Percentiles rank a stretch among this genome's conserved stretches.
Conservation (phyloP, 306 rosid genomes). For the Quercus dentata region DNA sequence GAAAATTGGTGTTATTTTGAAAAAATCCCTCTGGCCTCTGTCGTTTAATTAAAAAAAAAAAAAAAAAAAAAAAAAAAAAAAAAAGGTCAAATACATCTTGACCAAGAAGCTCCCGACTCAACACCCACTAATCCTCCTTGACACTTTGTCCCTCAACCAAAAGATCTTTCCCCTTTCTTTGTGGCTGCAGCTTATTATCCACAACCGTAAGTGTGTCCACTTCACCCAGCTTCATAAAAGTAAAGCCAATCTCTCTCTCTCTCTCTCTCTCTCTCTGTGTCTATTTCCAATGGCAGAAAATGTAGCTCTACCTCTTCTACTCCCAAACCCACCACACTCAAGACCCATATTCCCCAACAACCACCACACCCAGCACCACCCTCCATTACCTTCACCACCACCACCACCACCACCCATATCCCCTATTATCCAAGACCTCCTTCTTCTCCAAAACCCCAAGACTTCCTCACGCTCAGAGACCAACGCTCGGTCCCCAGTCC, state of each 20-base stretch:
- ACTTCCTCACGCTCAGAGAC: neutral
- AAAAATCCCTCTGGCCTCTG: no score
- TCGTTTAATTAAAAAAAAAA: no score
- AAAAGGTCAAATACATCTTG: no score
- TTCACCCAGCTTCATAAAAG: neutral
- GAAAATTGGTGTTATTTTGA: no score
- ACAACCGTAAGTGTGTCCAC: neutral
- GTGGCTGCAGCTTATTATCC: neutral
- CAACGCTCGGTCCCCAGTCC: constrained; percentile 7
- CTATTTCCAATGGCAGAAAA: constrained; percentile 49
- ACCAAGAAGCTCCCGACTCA: no score
- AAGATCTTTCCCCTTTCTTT: neutral
- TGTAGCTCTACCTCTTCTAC: constrained; percentile 49
- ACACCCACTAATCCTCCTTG: neutral
- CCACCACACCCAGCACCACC: constrained; percentile 21
- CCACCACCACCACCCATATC: constrained; percentile 27
- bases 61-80: no score
- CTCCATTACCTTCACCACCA: constrained; percentile 37
- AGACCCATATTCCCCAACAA: constrained; percentile 34
- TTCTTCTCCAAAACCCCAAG: constrained; percentile 17
- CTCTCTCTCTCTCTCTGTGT: neutral
- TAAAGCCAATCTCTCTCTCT: neutral
- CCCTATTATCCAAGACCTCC: constrained; percentile 50
- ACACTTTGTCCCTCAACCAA: neutral
- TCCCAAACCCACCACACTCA: constrained; percentile 49